These are phyloP conservation scores for Lasiosphaeria miniovina DNA, from an alignment of 495 filamentous ascomycete genomes.

Conservation along the genomic window DNA sequence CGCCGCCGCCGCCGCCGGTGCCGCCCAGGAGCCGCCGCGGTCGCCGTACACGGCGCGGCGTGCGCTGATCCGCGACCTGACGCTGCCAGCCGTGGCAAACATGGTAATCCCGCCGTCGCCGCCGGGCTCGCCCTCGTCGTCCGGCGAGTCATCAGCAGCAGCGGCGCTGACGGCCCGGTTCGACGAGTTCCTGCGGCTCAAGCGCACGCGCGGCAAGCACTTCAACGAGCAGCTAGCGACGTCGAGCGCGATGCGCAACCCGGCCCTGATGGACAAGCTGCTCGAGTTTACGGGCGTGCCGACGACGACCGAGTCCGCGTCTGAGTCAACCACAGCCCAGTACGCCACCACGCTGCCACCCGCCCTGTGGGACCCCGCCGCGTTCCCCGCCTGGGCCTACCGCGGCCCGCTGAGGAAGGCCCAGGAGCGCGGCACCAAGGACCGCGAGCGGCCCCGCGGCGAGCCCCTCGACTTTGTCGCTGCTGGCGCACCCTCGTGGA, in stretches of 20 bases:
- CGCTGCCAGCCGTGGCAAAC: conserved; percentile 76
- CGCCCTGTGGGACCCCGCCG: conserved; percentile 64
- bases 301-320: conserved; percentile 21
- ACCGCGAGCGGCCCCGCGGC: conserved; percentile 54
- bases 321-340: conserved; percentile 41
- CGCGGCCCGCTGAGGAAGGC: conserved; percentile 65
- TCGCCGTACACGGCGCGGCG: conserved; percentile 71
- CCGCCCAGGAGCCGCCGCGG: conserved; percentile 31
- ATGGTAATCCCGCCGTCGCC: conserved; percentile 83
- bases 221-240: conserved; percentile 81
- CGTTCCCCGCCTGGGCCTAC: conserved; percentile 69
- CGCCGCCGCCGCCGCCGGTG: conserved; percentile 11
- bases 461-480: conserved; percentile 76
- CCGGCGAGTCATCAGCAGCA: conserved; percentile 24
- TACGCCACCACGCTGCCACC: conserved; percentile 69
- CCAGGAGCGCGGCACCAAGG: conserved; percentile 60
- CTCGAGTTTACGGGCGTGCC: conserved; percentile 74
- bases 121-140: conserved; percentile 72
- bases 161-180: conserved; percentile 66
- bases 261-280: conserved; percentile 73
- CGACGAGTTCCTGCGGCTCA: conserved; percentile 77
- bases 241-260: conserved; percentile 73
- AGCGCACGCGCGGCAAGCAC: conserved; percentile 74
- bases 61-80: conserved; percentile 70
- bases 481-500: conserved; percentile 30